Base-by-base conservation (phyloP, 345 rosid species). In the Arabidopsis thaliana region DNA sequence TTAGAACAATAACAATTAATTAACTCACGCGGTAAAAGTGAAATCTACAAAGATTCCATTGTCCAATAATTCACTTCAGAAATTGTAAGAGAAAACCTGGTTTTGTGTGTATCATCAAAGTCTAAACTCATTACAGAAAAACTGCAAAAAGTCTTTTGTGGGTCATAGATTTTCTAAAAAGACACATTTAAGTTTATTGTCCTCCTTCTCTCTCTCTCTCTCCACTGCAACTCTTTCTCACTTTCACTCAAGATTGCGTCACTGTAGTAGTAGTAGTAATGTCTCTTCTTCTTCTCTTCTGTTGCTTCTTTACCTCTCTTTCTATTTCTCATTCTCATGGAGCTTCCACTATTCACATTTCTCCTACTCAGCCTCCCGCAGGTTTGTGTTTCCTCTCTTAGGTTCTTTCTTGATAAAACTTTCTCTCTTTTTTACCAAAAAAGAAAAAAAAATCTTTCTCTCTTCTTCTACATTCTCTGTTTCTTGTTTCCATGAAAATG, bases 311-410 rank as follows among this genome's bases (percentile, higher is more conserved):
- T 75, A 25, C 65, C 63, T 16, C 63, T 72, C 20, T 67, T 59
- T 65, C 63, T 72, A n/a, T 67, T 59, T 65, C 66, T 82, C 41
- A 78, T 78, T 76, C 89, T 23, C 74, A 72, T 83, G 91, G 79
- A 69, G 80, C 75, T 73, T 57, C 87, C 22, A 67, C 67, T 56
- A 76, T 80, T 61, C 82, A 61, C 78, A 64, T 83, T 38, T 33
- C 81, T 72, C 76, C 68, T 53, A 68, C 84, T 20, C 86, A 69
- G 56, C 83, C 85, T n/a, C 73, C 88, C 56, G 63, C 87, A 69
- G 96, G 97, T 87, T 74, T 76, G 36, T 73, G 55, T 66, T 56
- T 64, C 33, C 34, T 38, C 20, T 65, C 41, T 57, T 65, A 9
- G 50, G 12, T 12, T 41, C 69, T 51, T 50, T 61, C 52, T 41